These are phyloP conservation scores for Falciphora oryzae DNA, from an alignment of 2,329 filamentous ascomycete genomes.

Conservation along the genomic window DNA sequence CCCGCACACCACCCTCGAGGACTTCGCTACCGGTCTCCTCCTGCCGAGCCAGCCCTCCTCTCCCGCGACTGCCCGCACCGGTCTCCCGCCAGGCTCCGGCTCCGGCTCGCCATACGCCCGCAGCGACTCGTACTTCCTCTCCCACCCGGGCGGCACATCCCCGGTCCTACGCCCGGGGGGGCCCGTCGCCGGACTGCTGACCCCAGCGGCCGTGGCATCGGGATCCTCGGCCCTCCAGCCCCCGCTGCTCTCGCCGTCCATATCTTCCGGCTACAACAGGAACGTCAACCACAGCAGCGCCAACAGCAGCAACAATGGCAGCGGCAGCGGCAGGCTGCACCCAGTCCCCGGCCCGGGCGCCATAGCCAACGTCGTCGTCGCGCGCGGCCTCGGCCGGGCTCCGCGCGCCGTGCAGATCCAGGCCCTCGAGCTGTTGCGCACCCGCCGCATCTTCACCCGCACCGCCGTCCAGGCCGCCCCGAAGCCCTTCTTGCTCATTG, in stretches of 20 bases:
- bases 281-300: neutral
- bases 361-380: constrained; percentile 79
- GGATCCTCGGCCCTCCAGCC: constrained; percentile 6
- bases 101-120: constrained; percentile 14
- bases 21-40: constrained; percentile 70
- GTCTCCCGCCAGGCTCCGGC: constrained; percentile 15
- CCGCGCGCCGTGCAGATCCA: constrained; percentile 78
- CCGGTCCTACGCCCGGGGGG: constrained; percentile 1
- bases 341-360: constrained; percentile 12
- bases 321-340: constrained; percentile 8
- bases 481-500: constrained; percentile 73
- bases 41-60: constrained; percentile 34
- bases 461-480: constrained; percentile 69
- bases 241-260: neutral
- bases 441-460: constrained; percentile 69
- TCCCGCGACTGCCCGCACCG: constrained; percentile 10
- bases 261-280: neutral
- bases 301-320: neutral
- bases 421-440: constrained; percentile 69
- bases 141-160: constrained; percentile 4
- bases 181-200: neutral
- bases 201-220: constrained; percentile 1
- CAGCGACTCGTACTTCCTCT: constrained; percentile 20
- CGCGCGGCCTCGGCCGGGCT: constrained; percentile 70
- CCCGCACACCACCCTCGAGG: constrained; percentile 67